These are phyloP conservation scores for Beauveria asiatica DNA, from an alignment of 2,329 filamentous ascomycete species.

Conservation along the genomic window DNA sequence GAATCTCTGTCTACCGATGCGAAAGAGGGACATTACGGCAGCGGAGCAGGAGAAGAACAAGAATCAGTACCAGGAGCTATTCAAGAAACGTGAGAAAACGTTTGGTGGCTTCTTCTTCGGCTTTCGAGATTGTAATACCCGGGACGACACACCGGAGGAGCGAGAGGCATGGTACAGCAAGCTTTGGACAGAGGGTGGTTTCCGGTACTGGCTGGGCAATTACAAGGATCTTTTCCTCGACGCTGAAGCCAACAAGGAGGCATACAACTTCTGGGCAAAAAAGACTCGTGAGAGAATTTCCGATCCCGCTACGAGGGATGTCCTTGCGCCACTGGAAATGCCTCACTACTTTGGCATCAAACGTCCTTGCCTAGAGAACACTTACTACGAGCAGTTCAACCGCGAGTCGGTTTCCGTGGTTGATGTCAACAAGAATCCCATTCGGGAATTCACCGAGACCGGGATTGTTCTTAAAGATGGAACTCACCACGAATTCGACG, in stretches of 20 bases:
- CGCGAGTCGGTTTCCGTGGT: conserved; percentile 20
- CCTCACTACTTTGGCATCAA: conserved; percentile 40
- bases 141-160: conserved; percentile 25
- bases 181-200: conserved; percentile 36
- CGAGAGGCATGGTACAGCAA: conserved; percentile 32
- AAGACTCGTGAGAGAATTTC: conserved; percentile 35
- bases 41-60: not conserved
- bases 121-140: not conserved
- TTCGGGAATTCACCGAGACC: conserved; percentile 28
- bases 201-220: conserved; percentile 20
- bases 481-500: conserved; percentile 25
- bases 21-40: conserved; percentile 25
- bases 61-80: not conserved
- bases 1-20: conserved; percentile 52
- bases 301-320: conserved; percentile 33
- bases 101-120: not conserved
- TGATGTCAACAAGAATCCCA: conserved; percentile 33
- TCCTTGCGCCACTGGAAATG: conserved; percentile 37
- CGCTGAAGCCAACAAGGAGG: conserved; percentile 31
- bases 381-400: conserved; percentile 40
- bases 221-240: conserved; percentile 32
- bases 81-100: not conserved
- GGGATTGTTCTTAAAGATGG: conserved; percentile 32
- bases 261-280: conserved; percentile 41
- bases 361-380: conserved; percentile 35